Evolutionary conservation across 2,329 filamentous ascomycete genomes (phyloP), one percentile per base, ranked within the genome.

Genomic region (Orbilia blumenaviensis): DNA sequence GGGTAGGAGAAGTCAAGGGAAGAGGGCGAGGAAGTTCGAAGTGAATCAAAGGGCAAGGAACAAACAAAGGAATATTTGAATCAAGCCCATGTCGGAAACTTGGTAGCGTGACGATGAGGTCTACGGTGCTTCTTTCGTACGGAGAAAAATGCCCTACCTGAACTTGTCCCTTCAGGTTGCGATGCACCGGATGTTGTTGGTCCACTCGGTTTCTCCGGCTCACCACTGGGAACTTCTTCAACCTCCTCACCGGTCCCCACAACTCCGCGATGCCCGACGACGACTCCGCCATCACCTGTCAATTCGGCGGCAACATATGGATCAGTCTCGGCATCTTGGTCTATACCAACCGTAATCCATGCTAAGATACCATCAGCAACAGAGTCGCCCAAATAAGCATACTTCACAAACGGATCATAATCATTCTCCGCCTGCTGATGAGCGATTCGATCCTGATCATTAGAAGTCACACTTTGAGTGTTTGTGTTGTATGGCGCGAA

Each of bases 321-420:
- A 29, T 78, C 66, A 27, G 66, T 66, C 2, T 83, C 80, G 34
- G 82, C 80, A 1, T 82, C 82, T 2, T 82, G 68, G 78, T 87
- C 85, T 52, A 88, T 83, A 3, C 85, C 87, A 44, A 88, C 82
- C 2, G 84, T 83, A 72, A 88, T 85, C 86, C 87, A 89, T 6
- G 83, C 85, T 62, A 89, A 82, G 32, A 88, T 79, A 38, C 87
- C 87, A 60, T 88, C 86, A 2, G 81, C 77, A 9, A 87, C 80
- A 34, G 82, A 81, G 46, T 89, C 85, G 6, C 88, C 88, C 1
- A 90, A 84, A 12, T 86, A 83, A 10, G 86, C 84, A 78, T 88
- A 89, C 79, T 89, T 85, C 73, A 88, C 83, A 79, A 89, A 84
- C 0, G 88, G 89, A 79, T 89, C 87, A 72, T 86, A 87, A 38